Evolutionary conservation across 2,329 filamentous ascomycete genomes (phyloP).

Genomic region (Aspergillus versicolor): DNA sequence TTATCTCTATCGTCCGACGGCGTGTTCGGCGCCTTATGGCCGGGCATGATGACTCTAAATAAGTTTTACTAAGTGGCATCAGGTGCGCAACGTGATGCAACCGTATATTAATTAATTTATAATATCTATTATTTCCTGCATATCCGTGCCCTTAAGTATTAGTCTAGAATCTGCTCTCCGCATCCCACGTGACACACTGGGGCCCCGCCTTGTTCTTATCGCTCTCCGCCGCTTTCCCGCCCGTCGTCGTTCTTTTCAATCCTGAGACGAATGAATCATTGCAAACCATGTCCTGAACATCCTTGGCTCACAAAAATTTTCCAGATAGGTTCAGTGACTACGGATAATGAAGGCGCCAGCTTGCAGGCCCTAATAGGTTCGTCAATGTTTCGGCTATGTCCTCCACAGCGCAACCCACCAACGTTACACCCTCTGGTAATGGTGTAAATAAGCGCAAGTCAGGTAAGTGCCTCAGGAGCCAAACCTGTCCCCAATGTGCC

Average conservation of each 20-base stretch:
- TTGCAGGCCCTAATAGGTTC: constrained; percentile 15
- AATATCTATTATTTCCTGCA: neutral
- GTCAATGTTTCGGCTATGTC: constrained; percentile 36
- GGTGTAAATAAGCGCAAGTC: constrained; percentile 42
- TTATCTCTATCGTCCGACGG: neutral
- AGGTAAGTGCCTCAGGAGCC: constrained; percentile 24
- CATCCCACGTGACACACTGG: constrained; percentile 3
- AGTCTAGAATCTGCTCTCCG: constrained; percentile 12
- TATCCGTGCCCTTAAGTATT: neutral
- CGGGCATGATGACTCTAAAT: neutral
- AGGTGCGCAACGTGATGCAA: neutral
- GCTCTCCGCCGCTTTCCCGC: constrained; percentile 1
- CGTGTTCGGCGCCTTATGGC: neutral
- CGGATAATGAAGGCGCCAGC: constrained; percentile 11
- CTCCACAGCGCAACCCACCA: constrained; percentile 33
- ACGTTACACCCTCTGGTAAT: constrained; percentile 31
- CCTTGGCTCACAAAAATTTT: neutral
- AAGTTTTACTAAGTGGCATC: neutral
- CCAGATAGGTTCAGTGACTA: neutral
- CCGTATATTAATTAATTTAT: neutral
- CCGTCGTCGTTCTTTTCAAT: neutral
- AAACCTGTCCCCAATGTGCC: neutral
- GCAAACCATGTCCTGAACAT: constrained; percentile 11
- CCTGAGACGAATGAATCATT: neutral
- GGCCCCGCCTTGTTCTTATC: constrained; percentile 5